phyloP scores from a whole-genome alignment of 495 filamentous ascomycete genomes.

The Penicillium longicatenatum region DNA sequence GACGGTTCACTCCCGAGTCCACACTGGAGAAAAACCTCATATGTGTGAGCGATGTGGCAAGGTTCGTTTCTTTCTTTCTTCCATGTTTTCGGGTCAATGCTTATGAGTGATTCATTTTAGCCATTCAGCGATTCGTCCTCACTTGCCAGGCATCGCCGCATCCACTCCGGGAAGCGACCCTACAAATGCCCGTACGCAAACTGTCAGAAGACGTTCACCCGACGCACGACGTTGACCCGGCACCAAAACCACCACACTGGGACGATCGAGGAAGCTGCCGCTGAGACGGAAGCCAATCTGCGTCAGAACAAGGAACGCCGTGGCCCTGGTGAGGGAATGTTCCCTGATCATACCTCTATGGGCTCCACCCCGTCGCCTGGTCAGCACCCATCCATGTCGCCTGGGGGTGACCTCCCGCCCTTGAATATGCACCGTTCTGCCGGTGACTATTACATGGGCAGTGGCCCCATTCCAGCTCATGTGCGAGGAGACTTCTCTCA shows the following conservation, averaged over 20 bases:
- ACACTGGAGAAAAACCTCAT: slow-evolving; percentile 97
- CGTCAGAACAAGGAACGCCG: slow-evolving; percentile 58
- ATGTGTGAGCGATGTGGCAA: slow-evolving; percentile 97
- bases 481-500: slow-evolving; percentile 78
- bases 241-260: slow-evolving; percentile 97
- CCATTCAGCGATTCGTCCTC: slow-evolving; percentile 99
- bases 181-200: slow-evolving; percentile 98
- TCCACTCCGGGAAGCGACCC: slow-evolving; percentile 92
- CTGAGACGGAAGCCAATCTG: slow-evolving; percentile 81
- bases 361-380: slow-evolving; percentile 83
- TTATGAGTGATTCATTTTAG: slow-evolving; percentile 45
- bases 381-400: slow-evolving; percentile 78
- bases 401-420: slow-evolving; percentile 71
- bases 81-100: neutral
- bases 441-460: slow-evolving; percentile 66
- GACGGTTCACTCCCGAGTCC: slow-evolving; percentile 92
- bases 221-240: slow-evolving; percentile 89
- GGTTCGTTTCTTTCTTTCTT: slow-evolving; percentile 50
- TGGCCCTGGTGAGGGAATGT: slow-evolving; percentile 74
- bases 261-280: slow-evolving; percentile 90
- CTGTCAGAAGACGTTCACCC: slow-evolving; percentile 98
- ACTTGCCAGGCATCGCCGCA: slow-evolving; percentile 87
- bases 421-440: slow-evolving; percentile 70
- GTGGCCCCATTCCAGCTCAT: slow-evolving; percentile 78
- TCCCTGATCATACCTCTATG: slow-evolving; percentile 79